Base-by-base conservation (phyloP, 345 rosid species). In the Bretschneidera sinensis region DNA sequence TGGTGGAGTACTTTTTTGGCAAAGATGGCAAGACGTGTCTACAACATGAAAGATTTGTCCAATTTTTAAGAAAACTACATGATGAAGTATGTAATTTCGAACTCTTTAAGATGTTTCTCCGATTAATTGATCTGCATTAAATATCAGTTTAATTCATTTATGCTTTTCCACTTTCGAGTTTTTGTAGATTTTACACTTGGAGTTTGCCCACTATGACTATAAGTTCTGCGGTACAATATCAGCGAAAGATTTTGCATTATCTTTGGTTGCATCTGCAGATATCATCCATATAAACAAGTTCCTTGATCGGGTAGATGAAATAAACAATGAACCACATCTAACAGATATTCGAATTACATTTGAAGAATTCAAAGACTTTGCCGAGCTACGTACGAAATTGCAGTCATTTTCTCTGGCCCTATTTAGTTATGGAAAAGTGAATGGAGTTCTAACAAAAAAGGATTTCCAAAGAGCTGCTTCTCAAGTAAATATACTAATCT, bases 401-500 rank as follows among this genome's bases (percentile, higher is more conserved):
- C 71, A 52, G 68, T 78, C 82, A n/a, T 79, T 87, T 52, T 78
- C 88, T 25, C 62, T 84, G 52, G 94, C 90, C 45, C 76, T 87
- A 48, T 84, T 87, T 54, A 82, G 88, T 51, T 79, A 71, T 18
- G 90, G 95, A 15, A 74, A 78, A 74, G 75, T 72, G 17, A 84
- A 69, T 55, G 86, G 86, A 51, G 60, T 71, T 61, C 67, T 86
- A 61, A 77, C 84, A 2, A 84, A 71, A 57, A 78, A 57, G 48
- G 95, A 87, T 63, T 82, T 87, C 70, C 83, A 87, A 54, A 70
- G 90, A 76, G 90, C 90, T 35, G 83, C 95, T 53, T 76, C 84
- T 19, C 76, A 82, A 57, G 92, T 85, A 72, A 20, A 31, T 5
- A 24, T 9, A 2, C 21, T 23, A 11, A 21, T 6, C 31, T 1